Conservation (phyloP, 441 rosid species). For the Populus hybrid region DNA sequence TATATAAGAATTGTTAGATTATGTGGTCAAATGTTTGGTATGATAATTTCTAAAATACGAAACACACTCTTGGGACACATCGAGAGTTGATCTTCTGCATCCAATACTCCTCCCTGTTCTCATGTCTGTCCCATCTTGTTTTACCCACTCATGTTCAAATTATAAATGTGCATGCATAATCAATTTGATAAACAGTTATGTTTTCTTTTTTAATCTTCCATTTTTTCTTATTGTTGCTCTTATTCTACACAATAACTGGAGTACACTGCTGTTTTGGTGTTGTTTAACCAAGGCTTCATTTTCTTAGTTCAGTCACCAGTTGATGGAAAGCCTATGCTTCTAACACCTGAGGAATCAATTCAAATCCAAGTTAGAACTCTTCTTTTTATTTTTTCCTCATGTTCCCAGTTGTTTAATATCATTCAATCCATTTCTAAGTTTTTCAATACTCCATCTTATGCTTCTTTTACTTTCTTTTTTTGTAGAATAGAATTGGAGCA, state of each 20-base stretch:
- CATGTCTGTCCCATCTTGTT: neutral
- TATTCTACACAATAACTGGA: neutral
- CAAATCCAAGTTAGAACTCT: conserved; percentile 58
- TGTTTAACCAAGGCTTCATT: conserved; percentile 22
- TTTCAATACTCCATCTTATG: neutral
- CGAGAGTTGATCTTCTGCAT: neutral
- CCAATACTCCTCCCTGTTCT: neutral
- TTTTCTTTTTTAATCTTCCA: neutral
- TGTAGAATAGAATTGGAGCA: neutral
- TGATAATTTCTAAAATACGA: neutral
- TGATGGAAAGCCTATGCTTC: conserved; percentile 82
- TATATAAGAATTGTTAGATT: neutral
- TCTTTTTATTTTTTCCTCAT: neutral
- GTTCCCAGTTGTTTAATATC: neutral
- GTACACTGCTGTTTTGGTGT: conserved; percentile 8
- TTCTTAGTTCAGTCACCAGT: conserved; percentile 63
- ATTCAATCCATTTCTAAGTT: neutral
- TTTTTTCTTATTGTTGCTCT: neutral
- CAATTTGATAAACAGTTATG: neutral
- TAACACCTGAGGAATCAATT: conserved; percentile 84
- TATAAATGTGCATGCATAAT: conserved; percentile 33
- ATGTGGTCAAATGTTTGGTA: neutral
- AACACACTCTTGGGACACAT: neutral
- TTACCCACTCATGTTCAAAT: neutral
- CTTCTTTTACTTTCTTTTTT: neutral